Base-by-base conservation (phyloP, 2,329 filamentous ascomycete species). In the Exophiala phaeomuriformis region DNA sequence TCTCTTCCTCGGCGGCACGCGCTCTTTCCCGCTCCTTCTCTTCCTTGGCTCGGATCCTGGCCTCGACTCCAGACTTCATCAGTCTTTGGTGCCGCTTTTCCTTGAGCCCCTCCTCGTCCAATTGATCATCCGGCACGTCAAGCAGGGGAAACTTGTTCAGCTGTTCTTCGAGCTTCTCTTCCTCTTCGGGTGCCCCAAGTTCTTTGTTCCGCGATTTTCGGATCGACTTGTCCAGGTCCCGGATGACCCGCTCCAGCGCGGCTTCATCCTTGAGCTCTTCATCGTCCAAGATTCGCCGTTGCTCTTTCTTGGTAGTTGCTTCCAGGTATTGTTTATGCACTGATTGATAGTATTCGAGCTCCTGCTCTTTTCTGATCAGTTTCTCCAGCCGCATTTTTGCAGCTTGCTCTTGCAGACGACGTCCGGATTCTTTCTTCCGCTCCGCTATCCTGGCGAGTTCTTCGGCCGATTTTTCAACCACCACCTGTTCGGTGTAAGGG, bases 361-460 rank as follows among this genome's bases (percentile, higher is more conserved):
- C 90, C 66, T 95, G 84, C 71, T 98, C 93, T 70, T 98, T 98
- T 66, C 88, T 87, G 68, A 97, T 88, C 44, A 98, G 76, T 64
- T 95, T 95, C 61, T 98, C 93, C 0, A 98, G 75, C 5, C 93
- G 85, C 89, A 96, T 95, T 71, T 95, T 97, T 6, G 91, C 91
- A 0, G 93, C 93, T 70, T 98, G 93, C 64, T 96, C 90, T 69
- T 98, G 93, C 29, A 98, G 68, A 43, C 94, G 79, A 59, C 93
- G 79, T 0, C 93, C 93, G 62, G 89, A 93, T 71, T 98, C 93
- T 68, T 94, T 95, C 66, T 95, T 89, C 67, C 91, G 86, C 74
- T 98, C 93, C 7, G 91, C 90, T 59, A 94, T 88, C 39, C 83
- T 80, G 2, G 88, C 89, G 10, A 98, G 78, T 68, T 98, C 93